Percentiles rank a stretch among this genome's conserved stretches.
Evolutionary conservation across 495 filamentous ascomycete genomes (phyloP).

Genomic region (Neurospora sp.): DNA sequence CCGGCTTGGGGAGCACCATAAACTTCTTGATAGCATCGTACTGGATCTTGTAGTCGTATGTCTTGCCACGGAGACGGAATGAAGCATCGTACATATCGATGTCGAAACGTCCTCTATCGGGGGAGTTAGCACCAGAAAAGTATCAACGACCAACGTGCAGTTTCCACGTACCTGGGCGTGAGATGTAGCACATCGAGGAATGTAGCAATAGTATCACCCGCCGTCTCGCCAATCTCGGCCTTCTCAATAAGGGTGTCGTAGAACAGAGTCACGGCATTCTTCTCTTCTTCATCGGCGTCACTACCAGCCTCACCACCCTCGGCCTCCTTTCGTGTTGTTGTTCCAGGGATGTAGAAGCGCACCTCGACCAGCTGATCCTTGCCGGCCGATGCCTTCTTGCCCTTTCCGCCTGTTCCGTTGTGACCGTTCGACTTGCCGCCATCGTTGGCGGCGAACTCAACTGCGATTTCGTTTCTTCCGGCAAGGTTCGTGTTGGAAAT

Average conservation of each 20-base stretch:
- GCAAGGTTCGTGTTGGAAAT: slow-evolving; percentile 97
- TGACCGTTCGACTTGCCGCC: slow-evolving; percentile 62
- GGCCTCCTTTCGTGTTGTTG: slow-evolving; percentile 74
- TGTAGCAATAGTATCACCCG: slow-evolving; percentile 92
- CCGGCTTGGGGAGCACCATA: slow-evolving; percentile 93
- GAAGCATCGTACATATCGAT: slow-evolving; percentile 99
- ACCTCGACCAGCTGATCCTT: slow-evolving; percentile 94
- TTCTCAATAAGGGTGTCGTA: slow-evolving; percentile 98
- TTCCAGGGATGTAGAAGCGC: slow-evolving; percentile 97
- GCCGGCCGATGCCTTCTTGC: slow-evolving; percentile 80
- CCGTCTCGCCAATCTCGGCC: slow-evolving; percentile 97
- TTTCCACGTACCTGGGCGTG: slow-evolving; percentile 69
- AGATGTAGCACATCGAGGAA: slow-evolving; percentile 97
- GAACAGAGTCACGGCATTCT: slow-evolving; percentile 89
- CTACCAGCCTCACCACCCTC: slow-evolving; percentile 61
- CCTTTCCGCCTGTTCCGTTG: slow-evolving; percentile 68
- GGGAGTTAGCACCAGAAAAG: slow-evolving; percentile 20
- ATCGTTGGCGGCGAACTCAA: slow-evolving; percentile 72
- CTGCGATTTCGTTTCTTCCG: slow-evolving; percentile 93
- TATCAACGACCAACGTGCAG: not conserved
- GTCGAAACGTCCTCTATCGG: slow-evolving; percentile 86
- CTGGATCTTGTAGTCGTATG: slow-evolving; percentile 99
- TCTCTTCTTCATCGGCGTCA: slow-evolving; percentile 66
- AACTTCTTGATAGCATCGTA: slow-evolving; percentile 98
- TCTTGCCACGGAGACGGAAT: slow-evolving; percentile 95